Conservation (phyloP, 2,329 filamentous ascomycete genomes). For the Colletotrichum sp. region DNA sequence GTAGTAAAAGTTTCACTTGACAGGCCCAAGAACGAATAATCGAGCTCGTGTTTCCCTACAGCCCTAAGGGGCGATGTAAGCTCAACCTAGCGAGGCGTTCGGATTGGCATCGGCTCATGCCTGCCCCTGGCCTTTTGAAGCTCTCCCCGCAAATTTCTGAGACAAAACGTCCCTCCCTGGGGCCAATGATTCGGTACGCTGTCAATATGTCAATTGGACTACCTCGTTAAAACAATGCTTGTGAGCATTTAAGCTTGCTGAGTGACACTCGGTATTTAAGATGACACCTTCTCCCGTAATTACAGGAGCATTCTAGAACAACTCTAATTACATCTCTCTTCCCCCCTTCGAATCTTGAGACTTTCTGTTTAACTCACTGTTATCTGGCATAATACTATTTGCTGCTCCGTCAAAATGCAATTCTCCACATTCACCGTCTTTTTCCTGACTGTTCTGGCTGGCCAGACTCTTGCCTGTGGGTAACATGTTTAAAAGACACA, state of each 20-base stretch:
- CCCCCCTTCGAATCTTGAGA: accelerated
- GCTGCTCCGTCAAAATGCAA: background rate
- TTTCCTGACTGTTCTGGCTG: background rate
- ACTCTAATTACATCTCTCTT: background rate
- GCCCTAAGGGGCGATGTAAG: background rate
- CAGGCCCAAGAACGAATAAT: background rate
- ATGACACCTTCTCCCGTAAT: background rate
- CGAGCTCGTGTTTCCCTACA: background rate
- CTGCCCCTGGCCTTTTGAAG: background rate
- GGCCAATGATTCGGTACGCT: background rate
- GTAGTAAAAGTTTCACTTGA: background rate
- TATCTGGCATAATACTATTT: background rate
- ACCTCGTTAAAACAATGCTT: background rate
- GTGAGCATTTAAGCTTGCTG: background rate
- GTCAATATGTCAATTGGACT: background rate
- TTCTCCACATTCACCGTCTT: background rate
- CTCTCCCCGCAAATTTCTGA: background rate
- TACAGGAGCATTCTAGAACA: background rate
- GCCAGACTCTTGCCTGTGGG: background rate
- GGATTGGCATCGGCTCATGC: background rate
- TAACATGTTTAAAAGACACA: background rate
- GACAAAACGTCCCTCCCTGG: accelerated
- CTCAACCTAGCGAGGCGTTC: background rate
- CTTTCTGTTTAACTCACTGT: background rate
- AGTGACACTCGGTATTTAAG: background rate